phyloP scores from a whole-genome alignment of 306 rosid species.

The Cucurbita argyrosperma region DNA sequence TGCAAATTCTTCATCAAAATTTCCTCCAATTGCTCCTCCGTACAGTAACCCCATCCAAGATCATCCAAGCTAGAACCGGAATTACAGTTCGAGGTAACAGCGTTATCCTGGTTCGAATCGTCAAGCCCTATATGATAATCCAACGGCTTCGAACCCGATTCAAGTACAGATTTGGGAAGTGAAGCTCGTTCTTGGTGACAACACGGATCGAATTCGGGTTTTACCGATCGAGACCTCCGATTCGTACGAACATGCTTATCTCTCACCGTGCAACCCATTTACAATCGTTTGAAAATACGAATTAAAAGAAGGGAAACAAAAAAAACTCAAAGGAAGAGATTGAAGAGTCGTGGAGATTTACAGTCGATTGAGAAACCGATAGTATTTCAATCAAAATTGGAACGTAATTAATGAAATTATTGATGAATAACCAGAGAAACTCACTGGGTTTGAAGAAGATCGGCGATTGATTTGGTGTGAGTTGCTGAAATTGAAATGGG shows the following conservation, averaged over 20 bases:
- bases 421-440: neutral
- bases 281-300: neutral
- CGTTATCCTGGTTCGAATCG: constrained; percentile 27
- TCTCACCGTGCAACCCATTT: constrained; percentile 77
- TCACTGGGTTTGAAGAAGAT: constrained; percentile 4
- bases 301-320: neutral
- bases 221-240: constrained; percentile 49
- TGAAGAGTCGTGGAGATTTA: neutral
- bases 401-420: neutral
- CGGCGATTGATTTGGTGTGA: neutral
- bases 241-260: constrained; percentile 72
- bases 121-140: constrained; percentile 19
- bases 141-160: constrained; percentile 52
- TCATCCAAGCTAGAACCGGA: constrained; percentile 35
- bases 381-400: neutral
- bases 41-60: constrained; percentile 76
- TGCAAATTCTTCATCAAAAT: constrained; percentile 62
- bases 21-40: constrained; percentile 86
- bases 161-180: constrained; percentile 53
- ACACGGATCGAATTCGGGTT: constrained; percentile 34
- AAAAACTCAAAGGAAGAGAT: neutral
- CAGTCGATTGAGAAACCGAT: neutral
- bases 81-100: constrained; percentile 12
- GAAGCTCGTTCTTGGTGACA: constrained; percentile 32
- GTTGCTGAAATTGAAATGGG: neutral